Evolutionary conservation across 2,329 filamentous ascomycete genomes (phyloP).

Genomic region (Mycocentrospora acerina): DNA sequence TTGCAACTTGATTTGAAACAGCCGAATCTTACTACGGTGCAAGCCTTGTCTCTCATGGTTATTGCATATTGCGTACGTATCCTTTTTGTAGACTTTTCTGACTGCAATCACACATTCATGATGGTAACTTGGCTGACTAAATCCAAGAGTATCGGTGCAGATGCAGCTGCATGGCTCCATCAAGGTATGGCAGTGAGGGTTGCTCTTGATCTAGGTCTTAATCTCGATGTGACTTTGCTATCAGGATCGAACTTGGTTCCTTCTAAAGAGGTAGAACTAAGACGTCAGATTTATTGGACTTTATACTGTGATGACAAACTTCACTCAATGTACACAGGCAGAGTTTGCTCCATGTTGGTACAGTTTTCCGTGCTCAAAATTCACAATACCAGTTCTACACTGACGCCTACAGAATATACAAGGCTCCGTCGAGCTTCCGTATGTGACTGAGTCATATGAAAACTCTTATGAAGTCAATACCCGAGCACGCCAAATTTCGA

Average conservation of each 20-base stretch:
- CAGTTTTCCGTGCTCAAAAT: background rate
- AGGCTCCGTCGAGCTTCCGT: slow-evolving; percentile 2
- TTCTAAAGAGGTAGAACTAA: slow-evolving; percentile 30
- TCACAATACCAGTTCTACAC: too few relatives aligned
- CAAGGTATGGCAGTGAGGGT: slow-evolving; percentile 31
- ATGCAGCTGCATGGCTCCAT: slow-evolving; percentile 2
- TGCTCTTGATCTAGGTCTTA: slow-evolving; percentile 43
- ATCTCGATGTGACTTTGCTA: slow-evolving; percentile 36
- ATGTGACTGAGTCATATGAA: too few relatives aligned
- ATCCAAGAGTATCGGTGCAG: background rate
- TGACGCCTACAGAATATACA: slow-evolving; percentile 1
- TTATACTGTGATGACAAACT: slow-evolving; percentile 42
- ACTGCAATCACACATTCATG: background rate
- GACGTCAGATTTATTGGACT: slow-evolving; percentile 43
- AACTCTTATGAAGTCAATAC: too few relatives aligned
- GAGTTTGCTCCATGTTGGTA: slow-evolving; percentile 42
- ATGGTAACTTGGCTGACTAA: background rate
- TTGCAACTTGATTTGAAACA: slow-evolving; percentile 5
- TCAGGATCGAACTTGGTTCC: slow-evolving; percentile 23
- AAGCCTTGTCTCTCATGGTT: slow-evolving; percentile 36
- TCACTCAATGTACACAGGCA: slow-evolving; percentile 38
- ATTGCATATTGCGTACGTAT: slow-evolving; percentile 27
- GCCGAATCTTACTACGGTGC: slow-evolving; percentile 43
- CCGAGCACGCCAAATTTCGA: background rate
- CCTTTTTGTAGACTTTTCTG: too few relatives aligned